phyloP scores from a whole-genome alignment of 257 asterid species.

The Nemophila menziesii region DNA sequence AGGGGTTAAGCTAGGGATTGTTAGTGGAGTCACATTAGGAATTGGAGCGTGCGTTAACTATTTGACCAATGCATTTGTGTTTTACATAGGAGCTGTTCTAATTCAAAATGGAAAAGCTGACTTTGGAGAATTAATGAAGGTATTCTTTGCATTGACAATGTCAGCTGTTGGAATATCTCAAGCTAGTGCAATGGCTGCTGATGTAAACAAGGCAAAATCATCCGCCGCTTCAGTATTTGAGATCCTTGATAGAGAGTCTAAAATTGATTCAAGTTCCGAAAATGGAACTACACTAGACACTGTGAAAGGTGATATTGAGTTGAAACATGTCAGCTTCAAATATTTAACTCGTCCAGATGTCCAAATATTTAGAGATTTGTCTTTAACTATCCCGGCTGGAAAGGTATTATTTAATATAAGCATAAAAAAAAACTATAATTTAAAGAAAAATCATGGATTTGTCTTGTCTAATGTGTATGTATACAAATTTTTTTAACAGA shows the following conservation, averaged over 20 bases:
- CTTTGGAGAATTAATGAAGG: slow-evolving; percentile 58
- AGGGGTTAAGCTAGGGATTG: slow-evolving; percentile 51
- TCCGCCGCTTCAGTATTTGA: slow-evolving; percentile 58
- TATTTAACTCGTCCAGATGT: slow-evolving; percentile 60
- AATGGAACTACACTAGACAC: slow-evolving; percentile 33
- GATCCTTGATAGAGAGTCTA: slow-evolving; percentile 50
- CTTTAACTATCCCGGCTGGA: slow-evolving; percentile 57
- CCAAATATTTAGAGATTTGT: slow-evolving; percentile 54
- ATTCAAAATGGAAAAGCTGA: slow-evolving; percentile 37
- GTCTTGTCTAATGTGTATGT: background rate
- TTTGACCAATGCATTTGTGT: slow-evolving; percentile 52
- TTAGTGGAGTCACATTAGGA: slow-evolving; percentile 52
- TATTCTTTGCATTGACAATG: slow-evolving; percentile 65
- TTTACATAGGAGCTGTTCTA: slow-evolving; percentile 61
- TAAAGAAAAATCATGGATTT: too few species aligned
- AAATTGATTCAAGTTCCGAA: slow-evolving; percentile 53
- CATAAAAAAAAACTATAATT: too few species aligned
- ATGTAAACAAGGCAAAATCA: slow-evolving; percentile 42
- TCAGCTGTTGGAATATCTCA: slow-evolving; percentile 69
- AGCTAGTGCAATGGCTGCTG: slow-evolving; percentile 48
- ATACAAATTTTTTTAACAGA: slow-evolving; percentile 21
- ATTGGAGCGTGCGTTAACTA: slow-evolving; percentile 34
- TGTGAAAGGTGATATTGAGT: slow-evolving; percentile 50
- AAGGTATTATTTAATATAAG: slow-evolving; percentile 29
- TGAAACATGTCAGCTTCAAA: slow-evolving; percentile 47